Evolutionary conservation across 2,329 filamentous ascomycete species (phyloP).

Genomic region (Colletotrichum horii): DNA sequence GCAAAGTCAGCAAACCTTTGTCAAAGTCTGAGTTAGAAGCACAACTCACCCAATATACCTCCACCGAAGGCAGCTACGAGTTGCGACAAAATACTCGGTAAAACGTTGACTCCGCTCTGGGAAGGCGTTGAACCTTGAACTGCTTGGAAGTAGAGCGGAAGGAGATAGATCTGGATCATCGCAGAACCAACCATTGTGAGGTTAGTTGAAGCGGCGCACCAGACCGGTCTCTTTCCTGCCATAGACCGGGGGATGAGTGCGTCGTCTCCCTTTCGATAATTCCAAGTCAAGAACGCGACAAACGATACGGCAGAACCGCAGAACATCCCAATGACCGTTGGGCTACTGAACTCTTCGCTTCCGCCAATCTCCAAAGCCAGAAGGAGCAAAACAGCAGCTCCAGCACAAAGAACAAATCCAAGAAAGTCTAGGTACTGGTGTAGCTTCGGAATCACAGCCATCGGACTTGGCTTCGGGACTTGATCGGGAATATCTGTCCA

Average conservation of each 20-base stretch:
- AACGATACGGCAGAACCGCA: constrained; percentile 23
- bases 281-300: constrained; percentile 27
- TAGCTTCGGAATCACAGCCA: constrained; percentile 33
- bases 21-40: background rate
- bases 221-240: constrained; percentile 21
- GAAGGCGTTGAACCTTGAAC: constrained; percentile 26
- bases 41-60: constrained; percentile 28
- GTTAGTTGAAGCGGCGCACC: constrained; percentile 44
- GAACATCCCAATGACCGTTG: constrained; percentile 27
- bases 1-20: background rate
- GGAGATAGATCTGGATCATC: constrained; percentile 28
- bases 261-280: constrained; percentile 27
- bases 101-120: constrained; percentile 36
- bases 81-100: constrained; percentile 32
- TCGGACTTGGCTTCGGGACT: constrained; percentile 24
- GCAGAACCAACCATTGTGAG: constrained; percentile 30
- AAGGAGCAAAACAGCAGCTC: constrained; percentile 34
- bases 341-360: constrained; percentile 29
- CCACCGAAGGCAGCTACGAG: constrained; percentile 24
- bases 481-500: constrained; percentile 44
- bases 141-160: constrained; percentile 43
- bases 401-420: constrained; percentile 30
- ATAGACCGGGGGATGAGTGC: constrained; percentile 28
- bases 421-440: constrained; percentile 40
- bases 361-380: constrained; percentile 38